phyloP scores from a whole-genome alignment of 371 early-diverging fungal species.

The Mortierella sp. region DNA sequence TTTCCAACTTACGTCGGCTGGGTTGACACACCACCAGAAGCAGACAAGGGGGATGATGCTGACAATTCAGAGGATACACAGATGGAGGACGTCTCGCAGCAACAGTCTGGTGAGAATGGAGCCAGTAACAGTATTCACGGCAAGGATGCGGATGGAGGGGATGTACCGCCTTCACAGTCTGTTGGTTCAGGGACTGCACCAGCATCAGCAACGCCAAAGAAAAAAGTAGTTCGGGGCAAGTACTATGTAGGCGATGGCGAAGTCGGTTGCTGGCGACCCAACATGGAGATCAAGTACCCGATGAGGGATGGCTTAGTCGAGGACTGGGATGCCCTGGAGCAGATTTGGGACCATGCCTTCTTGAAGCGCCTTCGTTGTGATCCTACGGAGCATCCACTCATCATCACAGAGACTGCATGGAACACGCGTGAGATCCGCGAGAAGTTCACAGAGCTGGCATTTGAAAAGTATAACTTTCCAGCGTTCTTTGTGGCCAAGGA shows the following conservation, averaged over 20 bases:
- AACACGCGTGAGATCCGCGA: slow-evolving; percentile 83
- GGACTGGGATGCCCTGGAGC: slow-evolving; percentile 94
- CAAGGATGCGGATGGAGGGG: slow-evolving; percentile 47
- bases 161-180: slow-evolving; percentile 35
- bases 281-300: slow-evolving; percentile 85
- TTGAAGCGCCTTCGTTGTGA: slow-evolving; percentile 71
- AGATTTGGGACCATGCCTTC: slow-evolving; percentile 88
- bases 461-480: slow-evolving; percentile 91
- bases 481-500: slow-evolving; percentile 93
- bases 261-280: slow-evolving; percentile 74
- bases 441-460: slow-evolving; percentile 89
- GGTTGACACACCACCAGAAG: slow-evolving; percentile 46
- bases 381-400: slow-evolving; percentile 86
- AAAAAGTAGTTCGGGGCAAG: slow-evolving; percentile 42
- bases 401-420: slow-evolving; percentile 94
- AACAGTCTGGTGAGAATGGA: slow-evolving; percentile 5
- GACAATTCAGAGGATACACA: slow-evolving; percentile 46
- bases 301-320: slow-evolving; percentile 81
- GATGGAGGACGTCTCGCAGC: slow-evolving; percentile 41
- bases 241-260: slow-evolving; percentile 87
- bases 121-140: slow-evolving; percentile 38
- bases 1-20: slow-evolving; percentile 82
- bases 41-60: slow-evolving; percentile 48
- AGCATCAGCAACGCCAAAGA: slow-evolving; percentile 14
- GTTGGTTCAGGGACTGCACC: slow-evolving; percentile 24